Conservation (phyloP, 208 protist species). For the Acanthamoeba pearcei region DNA sequence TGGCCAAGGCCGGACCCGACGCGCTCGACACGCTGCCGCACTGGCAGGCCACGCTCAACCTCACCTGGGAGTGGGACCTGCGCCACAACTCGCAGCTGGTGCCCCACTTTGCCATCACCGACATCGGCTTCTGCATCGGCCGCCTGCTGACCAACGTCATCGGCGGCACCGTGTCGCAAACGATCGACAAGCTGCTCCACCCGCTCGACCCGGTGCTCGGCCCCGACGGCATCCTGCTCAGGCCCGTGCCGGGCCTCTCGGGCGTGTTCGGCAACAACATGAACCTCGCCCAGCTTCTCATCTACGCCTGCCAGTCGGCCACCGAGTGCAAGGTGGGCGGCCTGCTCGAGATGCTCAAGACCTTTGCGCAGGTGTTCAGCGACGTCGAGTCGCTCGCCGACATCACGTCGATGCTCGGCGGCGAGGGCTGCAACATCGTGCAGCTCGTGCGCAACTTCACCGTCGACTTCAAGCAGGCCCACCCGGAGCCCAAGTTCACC, state of each 20-base stretch:
- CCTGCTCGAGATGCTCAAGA: slow-evolving; percentile 30
- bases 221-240: slow-evolving; percentile 61
- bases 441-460: slow-evolving; percentile 35
- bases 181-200: slow-evolving; percentile 39
- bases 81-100: not conserved
- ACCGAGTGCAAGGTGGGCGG: slow-evolving; percentile 1
- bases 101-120: slow-evolving; percentile 19
- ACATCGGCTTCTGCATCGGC: slow-evolving; percentile 68
- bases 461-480: slow-evolving; percentile 24
- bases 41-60: slow-evolving; percentile 67
- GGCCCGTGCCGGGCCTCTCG: slow-evolving; percentile 70
- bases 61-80: slow-evolving; percentile 36
- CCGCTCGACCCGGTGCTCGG: slow-evolving; percentile 68
- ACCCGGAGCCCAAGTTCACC: not conserved
- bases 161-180: not conserved
- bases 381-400: not conserved
- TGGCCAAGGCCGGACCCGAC: slow-evolving; percentile 37
- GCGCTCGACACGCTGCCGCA: slow-evolving; percentile 55
- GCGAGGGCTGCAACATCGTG: slow-evolving; percentile 63
- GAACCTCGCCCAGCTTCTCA: slow-evolving; percentile 35
- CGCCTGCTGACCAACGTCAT: slow-evolving; percentile 41
- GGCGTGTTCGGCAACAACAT: slow-evolving; percentile 61
- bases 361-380: slow-evolving; percentile 12
- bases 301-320: slow-evolving; percentile 26
- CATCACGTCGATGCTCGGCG: not conserved